Percentiles rank a stretch among this genome's conserved stretches.
Conservation (phyloP, 2,329 filamentous ascomycete genomes). For the Diaporthe ampelina region DNA sequence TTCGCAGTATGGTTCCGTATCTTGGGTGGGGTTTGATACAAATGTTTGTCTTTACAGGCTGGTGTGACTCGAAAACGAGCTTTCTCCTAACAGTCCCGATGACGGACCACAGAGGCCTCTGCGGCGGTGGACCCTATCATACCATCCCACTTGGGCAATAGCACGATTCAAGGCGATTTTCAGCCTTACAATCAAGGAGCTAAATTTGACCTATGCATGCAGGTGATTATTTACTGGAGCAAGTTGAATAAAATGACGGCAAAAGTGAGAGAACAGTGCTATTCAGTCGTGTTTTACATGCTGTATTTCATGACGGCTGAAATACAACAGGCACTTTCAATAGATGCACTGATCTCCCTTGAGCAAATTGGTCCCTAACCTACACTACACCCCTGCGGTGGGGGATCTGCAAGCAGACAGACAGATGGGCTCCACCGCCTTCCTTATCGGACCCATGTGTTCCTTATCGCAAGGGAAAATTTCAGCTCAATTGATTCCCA, state of each 20-base stretch:
- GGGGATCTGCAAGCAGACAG: slow-evolving; percentile 5
- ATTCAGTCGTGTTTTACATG: neutral
- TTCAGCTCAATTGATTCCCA: slow-evolving; percentile 14
- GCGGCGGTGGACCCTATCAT: slow-evolving; percentile 22
- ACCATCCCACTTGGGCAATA: slow-evolving; percentile 1
- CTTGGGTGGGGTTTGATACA: slow-evolving; percentile 7
- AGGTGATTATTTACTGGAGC: neutral
- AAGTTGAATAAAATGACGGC: neutral
- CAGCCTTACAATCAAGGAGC: neutral
- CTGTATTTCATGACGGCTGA: neutral
- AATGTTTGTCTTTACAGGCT: neutral
- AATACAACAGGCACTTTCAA: no score
- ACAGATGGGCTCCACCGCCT: slow-evolving; percentile 13
- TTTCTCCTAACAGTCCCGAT: slow-evolving; percentile 40
- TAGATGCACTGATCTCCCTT: neutral
- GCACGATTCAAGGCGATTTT: slow-evolving; percentile 3
- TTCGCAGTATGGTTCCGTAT: neutral
- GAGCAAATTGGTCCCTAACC: neutral
- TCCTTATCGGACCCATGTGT: slow-evolving; percentile 12
- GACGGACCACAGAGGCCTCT: slow-evolving; percentile 36
- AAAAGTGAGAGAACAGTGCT: neutral
- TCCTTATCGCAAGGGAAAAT: slow-evolving; percentile 29
- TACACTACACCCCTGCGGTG: neutral
- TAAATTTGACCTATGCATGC: neutral
- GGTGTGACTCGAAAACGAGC: slow-evolving; percentile 35